Evolutionary conservation across 345 rosid genomes (phyloP), one percentile per base, ranked within the genome.

Genomic region (Anacardium occidentale): DNA sequence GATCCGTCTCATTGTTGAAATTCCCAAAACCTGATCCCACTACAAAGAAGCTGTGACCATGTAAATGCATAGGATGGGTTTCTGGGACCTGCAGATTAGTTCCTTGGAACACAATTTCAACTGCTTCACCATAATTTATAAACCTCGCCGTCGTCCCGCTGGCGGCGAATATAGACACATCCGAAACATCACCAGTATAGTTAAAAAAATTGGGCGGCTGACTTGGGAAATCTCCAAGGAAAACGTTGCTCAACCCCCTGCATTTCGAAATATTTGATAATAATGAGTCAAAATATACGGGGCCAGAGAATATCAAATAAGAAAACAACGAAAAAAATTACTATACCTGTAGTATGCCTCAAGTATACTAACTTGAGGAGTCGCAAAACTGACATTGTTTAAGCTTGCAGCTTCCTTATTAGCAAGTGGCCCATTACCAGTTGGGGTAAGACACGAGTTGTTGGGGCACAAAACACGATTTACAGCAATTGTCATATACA

Each of bases 41-140:
- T 64, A 85, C 53, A 67, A 75, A 84, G 79, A 84, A 82, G 76
- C 80, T 82, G 50, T 29, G 74, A 2, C 85, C 88, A 26, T 85
- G 88, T 0, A 82, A 44, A 74, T 85, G 88, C 77, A 85, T 74
- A 0, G 88, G 88, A 70, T 85, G 88, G 55, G 42, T 37, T 37
- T 37, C 76, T 76, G 37, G 42, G 66, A 1, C 76, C 69, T 0
- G 76, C 0, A 83, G 26, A 52, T 80, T 80, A 5, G 86, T 85
- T 48, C 84, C 84, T 71, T 85, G 88, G 20, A 68, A 71, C 11
- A 85, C 80, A 9, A 85, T 71, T 40, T 85, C 88, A 0, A 85
- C 86, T 3, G 25, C 68, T 2, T 82, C 83, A 10, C 76, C 74
- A 15, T 80, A 85, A 21, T 80, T 60, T 65, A 85, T 12, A 64